phyloP scores from a whole-genome alignment of 176 grass and related monocot genomes.

The Dactylis glomerata region DNA sequence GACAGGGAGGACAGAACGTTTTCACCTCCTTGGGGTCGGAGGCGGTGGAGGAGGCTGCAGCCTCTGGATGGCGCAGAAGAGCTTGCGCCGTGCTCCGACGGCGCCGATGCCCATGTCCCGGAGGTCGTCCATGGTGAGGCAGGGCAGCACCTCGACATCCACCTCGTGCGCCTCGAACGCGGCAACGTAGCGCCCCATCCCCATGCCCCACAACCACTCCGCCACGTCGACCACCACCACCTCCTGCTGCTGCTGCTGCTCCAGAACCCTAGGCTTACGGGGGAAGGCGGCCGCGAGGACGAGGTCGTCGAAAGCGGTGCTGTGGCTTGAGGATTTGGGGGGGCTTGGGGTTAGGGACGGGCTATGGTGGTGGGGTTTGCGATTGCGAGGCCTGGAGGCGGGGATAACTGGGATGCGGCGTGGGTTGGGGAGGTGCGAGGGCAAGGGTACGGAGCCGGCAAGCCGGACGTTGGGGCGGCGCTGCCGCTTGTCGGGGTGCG shows the following conservation, averaged over 20 bases:
- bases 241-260: neutral
- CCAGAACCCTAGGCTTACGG: slow-evolving; percentile 15
- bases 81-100: slow-evolving; percentile 59
- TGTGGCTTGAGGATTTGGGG: slow-evolving; percentile 3
- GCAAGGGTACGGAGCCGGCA: slow-evolving; percentile 33
- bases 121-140: slow-evolving; percentile 65
- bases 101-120: slow-evolving; percentile 67
- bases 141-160: slow-evolving; percentile 54
- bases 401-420: slow-evolving; percentile 33
- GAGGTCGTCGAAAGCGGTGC: neutral
- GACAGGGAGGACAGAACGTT: slow-evolving; percentile 12
- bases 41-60: neutral
- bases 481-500: slow-evolving; percentile 40
- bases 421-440: slow-evolving; percentile 40
- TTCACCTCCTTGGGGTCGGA: slow-evolving; percentile 31
- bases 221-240: slow-evolving; percentile 37
- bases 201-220: slow-evolving; percentile 46
- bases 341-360: neutral
- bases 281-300: slow-evolving; percentile 30
- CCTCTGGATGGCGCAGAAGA: slow-evolving; percentile 67
- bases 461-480: slow-evolving; percentile 65
- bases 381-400: slow-evolving; percentile 20
- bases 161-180: slow-evolving; percentile 67
- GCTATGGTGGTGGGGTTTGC: slow-evolving; percentile 18
- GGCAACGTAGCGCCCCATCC: slow-evolving; percentile 47